phyloP scores from a whole-genome alignment of 2,329 filamentous ascomycete genomes.

The Cercospora citrullina region DNA sequence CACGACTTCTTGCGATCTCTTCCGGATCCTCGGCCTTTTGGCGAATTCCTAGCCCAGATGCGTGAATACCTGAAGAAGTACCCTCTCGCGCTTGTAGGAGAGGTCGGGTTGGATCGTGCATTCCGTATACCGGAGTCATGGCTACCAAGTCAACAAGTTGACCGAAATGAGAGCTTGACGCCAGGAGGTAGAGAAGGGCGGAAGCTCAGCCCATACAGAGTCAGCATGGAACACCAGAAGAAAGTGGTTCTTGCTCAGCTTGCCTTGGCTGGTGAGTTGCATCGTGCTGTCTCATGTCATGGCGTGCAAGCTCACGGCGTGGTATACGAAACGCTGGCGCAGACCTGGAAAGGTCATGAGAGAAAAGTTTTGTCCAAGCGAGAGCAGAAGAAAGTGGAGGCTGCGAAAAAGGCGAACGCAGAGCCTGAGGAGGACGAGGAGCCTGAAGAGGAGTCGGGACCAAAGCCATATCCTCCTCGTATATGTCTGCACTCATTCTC shows the following conservation, averaged over 20 bases:
- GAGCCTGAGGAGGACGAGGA: slow-evolving; percentile 21
- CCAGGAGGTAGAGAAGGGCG: slow-evolving; percentile 71
- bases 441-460: slow-evolving; percentile 6
- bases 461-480: slow-evolving; percentile 74
- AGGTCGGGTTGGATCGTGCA: slow-evolving; percentile 74
- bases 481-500: slow-evolving; percentile 95
- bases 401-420: slow-evolving; percentile 17
- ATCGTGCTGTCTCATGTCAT: slow-evolving; percentile 67
- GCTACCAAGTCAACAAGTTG: slow-evolving; percentile 44
- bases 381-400: slow-evolving; percentile 46
- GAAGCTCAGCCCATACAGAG: slow-evolving; percentile 65
- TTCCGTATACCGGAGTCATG: slow-evolving; percentile 70
- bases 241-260: slow-evolving; percentile 67
- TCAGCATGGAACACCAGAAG: slow-evolving; percentile 68
- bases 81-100: slow-evolving; percentile 69
- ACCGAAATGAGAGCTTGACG: slow-evolving; percentile 56
- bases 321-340: slow-evolving; percentile 64
- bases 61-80: slow-evolving; percentile 56
- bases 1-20: slow-evolving; percentile 53
- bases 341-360: slow-evolving; percentile 71
- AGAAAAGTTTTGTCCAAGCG: slow-evolving; percentile 60
- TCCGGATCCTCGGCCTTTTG: slow-evolving; percentile 62
- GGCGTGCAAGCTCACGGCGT: slow-evolving; percentile 75
- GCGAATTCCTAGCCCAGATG: slow-evolving; percentile 58
- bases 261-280: slow-evolving; percentile 66